Conservation (phyloP, 495 filamentous ascomycete species). For the Aspergillus funiculosus region DNA sequence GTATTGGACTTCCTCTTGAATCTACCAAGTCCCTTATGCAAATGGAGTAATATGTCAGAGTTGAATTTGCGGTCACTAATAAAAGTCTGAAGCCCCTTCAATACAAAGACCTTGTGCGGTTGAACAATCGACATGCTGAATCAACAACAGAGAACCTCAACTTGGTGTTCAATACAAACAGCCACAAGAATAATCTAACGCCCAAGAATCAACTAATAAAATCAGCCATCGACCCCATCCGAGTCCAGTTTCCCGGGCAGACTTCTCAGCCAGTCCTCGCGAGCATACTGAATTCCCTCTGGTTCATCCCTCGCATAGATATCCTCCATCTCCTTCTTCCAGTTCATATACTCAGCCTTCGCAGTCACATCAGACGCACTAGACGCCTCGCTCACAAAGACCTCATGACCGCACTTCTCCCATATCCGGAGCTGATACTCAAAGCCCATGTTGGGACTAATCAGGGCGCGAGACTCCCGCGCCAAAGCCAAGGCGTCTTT, state of each 20-base stretch:
- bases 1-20: too few relatives aligned
- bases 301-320: neutral
- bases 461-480: neutral
- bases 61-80: too few relatives aligned
- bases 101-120: too few relatives aligned
- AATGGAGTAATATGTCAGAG: too few relatives aligned
- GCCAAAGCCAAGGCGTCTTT: neutral
- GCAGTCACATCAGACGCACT: neutral
- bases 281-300: neutral
- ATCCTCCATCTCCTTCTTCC: neutral
- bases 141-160: too few relatives aligned
- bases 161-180: too few relatives aligned
- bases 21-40: too few relatives aligned
- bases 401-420: neutral
- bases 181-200: too few relatives aligned
- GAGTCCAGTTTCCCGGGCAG: neutral
- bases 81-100: too few relatives aligned
- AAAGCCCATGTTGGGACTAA: conserved; percentile 9
- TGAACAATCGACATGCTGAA: too few relatives aligned
- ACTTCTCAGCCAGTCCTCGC: conserved; percentile 1
- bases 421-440: conserved; percentile 7
- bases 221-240: too few relatives aligned
- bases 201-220: too few relatives aligned
- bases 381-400: neutral
- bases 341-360: conserved; percentile 1